Evolutionary conservation across 164 flowering plant species (phyloP), one percentile per base, ranked within the genome.

Genomic region (Nymphaea thermarum): DNA sequence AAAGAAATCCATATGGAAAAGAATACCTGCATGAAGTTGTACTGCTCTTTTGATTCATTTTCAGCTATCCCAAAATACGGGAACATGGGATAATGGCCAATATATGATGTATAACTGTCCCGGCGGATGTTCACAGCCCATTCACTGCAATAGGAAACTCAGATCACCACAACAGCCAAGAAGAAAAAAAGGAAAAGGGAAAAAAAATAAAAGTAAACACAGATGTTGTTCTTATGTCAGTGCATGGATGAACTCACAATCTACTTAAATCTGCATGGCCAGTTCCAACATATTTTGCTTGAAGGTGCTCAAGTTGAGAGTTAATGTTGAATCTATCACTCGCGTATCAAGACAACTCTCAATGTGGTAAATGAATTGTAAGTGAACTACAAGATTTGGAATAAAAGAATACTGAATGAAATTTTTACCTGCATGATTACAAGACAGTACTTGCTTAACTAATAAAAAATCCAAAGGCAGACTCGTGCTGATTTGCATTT

Each of bases 101-200:
- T 76, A 67, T 91, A 94, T 3, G 98, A 89, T 16, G 98, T 95
- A 75, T 83, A 94, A 81, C 97, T 94, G 74, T 91, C 97, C 4
- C 97, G 93, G 66, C 89, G 97, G 71, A 94, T 91, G 74, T 94
- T 94, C 79, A 94, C 97, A 0, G 97, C 98, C 98, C 98, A 94
- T 72, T 94, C 98, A 80, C 98, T 93, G 65, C 72, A 74, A 61
- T 63, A 73, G 36, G 36, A 25, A 25, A 25, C 36, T 25, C 36
- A 25, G 36, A 25, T 25, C 36, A 25, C 36, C 36, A 0, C 36
- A 25, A 25, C 36, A 25, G 36, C 36, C 36, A 25, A 25, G 36
- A 25, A 25, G 36, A 25, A 25, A 25, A 25, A 25, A 25, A n/a
- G n/a, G n/a, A n/a, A 25, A 25, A 25, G 1, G 36, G 36, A 25